Evolutionary conservation across 2,329 filamentous ascomycete species (phyloP).

Genomic region (Eutypella sp.): DNA sequence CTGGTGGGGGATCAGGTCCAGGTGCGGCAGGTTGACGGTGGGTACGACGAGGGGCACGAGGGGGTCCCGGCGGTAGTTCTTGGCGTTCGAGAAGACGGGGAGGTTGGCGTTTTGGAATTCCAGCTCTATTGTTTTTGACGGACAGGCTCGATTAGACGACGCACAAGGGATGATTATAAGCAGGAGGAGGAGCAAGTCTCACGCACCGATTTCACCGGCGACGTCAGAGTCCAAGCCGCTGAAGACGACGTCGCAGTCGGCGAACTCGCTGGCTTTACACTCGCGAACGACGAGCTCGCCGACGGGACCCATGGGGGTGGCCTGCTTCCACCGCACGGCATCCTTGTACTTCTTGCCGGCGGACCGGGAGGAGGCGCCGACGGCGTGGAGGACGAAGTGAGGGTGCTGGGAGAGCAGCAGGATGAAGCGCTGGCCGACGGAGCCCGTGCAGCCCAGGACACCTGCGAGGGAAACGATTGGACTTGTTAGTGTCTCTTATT

Average conservation of each 20-base stretch:
- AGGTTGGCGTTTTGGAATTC: slow-evolving; percentile 85
- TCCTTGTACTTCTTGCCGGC: slow-evolving; percentile 93
- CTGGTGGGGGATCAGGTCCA: slow-evolving; percentile 87
- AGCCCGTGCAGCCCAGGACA: slow-evolving; percentile 88
- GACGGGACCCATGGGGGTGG: slow-evolving; percentile 72
- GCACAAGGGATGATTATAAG: too few species aligned
- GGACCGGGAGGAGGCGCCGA: slow-evolving; percentile 84
- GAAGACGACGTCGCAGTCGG: slow-evolving; percentile 89
- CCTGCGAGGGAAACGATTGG: slow-evolving; percentile 28
- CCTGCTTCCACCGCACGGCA: slow-evolving; percentile 93
- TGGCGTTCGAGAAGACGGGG: slow-evolving; percentile 94
- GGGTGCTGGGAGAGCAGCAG: slow-evolving; percentile 86
- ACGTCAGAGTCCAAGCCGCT: slow-evolving; percentile 89
- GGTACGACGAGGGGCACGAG: slow-evolving; percentile 90
- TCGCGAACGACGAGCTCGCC: slow-evolving; percentile 79
- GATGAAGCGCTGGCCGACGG: slow-evolving; percentile 93
- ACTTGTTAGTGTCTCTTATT: slow-evolving; percentile 5
- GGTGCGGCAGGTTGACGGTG: slow-evolving; percentile 85
- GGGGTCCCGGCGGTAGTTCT: slow-evolving; percentile 90
- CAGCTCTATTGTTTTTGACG: slow-evolving; percentile 56
- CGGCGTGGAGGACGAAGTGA: slow-evolving; percentile 76
- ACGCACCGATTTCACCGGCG: slow-evolving; percentile 80
- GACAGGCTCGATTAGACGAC: slow-evolving; percentile 9
- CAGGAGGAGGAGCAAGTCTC: background rate
- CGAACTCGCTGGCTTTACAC: slow-evolving; percentile 77